Conservation (phyloP, 2,329 filamentous ascomycete genomes). For the Alternaria brassicicola region DNA sequence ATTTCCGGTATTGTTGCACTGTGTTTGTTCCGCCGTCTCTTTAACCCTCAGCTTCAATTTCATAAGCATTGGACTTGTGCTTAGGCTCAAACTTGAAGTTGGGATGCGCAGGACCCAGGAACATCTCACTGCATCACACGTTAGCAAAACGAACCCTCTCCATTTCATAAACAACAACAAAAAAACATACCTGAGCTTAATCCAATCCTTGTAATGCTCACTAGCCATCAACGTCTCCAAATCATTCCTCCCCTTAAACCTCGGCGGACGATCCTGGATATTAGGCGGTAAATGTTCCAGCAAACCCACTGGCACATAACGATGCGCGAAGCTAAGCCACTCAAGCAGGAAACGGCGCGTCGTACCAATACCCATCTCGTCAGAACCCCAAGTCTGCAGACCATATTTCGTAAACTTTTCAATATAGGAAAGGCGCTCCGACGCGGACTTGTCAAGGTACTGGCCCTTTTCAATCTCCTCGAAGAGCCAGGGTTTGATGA, state of each 20-base stretch:
- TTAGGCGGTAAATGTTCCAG: slow-evolving; percentile 86
- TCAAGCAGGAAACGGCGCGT: slow-evolving; percentile 93
- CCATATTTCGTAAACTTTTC: slow-evolving; percentile 91
- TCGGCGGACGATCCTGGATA: slow-evolving; percentile 87
- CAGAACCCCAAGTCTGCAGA: slow-evolving; percentile 92
- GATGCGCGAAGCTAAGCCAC: slow-evolving; percentile 90
- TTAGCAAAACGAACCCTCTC: slow-evolving; percentile 19
- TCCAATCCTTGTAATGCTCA: slow-evolving; percentile 94
- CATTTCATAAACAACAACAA: background rate
- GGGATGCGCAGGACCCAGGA: slow-evolving; percentile 85
- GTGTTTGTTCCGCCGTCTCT: background rate
- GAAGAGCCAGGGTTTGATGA: slow-evolving; percentile 98
- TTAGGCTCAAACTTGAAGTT: slow-evolving; percentile 96
- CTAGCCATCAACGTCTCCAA: slow-evolving; percentile 92
- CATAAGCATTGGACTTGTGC: slow-evolving; percentile 93
- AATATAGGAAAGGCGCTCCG: slow-evolving; percentile 82
- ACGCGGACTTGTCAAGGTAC: slow-evolving; percentile 92
- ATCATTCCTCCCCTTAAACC: slow-evolving; percentile 83
- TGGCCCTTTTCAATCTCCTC: slow-evolving; percentile 92
- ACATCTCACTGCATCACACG: slow-evolving; percentile 78
- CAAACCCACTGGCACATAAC: slow-evolving; percentile 89
- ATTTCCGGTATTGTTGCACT: background rate
- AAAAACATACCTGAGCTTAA: slow-evolving; percentile 83
- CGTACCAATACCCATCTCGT: slow-evolving; percentile 90
- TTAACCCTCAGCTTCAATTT: slow-evolving; percentile 65